Evolutionary conservation across 768 basidiomycete species (phyloP), one percentile per base, ranked within the genome.

Genomic region (Suillus subalutaceus): DNA sequence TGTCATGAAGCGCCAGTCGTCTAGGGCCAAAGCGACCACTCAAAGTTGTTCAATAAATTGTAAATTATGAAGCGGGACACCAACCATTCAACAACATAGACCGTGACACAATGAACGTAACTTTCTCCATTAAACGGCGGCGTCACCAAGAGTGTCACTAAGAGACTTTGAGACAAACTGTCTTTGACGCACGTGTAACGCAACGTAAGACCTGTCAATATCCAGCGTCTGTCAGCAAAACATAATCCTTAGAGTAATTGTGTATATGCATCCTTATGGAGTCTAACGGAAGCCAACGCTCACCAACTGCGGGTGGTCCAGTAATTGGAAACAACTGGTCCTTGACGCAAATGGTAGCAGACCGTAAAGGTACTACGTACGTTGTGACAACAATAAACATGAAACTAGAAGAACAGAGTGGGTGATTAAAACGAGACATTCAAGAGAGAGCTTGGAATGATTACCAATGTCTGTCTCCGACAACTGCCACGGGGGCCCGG

Each of bases 301-400:
- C 30, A 60, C 58, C 58, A 59, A 59, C 23, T 56, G 20, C 55
- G 40, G 40, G 16, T 59, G 26, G 58, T 41, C 40, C 58, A 41
- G 26, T 40, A 18, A 59, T 41, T 23, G 15, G 30, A 18, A 56
- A n/a, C 3, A n/a, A n/a, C 9, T 26, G n/a, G 40, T 41, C 10
- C 23, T 40, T 16, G n/a, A 23, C 23, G 4, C 37, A 26, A 16
- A 9, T 40, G 23, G 57, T 10, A 32, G 53, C 9, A 20, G 30
- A 32, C 38, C 23, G 57, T 40, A 59, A 37, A 1, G 23, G 4
- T 18, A 6, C 38, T 18, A 6, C 38, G 9, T 38, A n/a, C 56
- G 6, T 57, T 38, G 20, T 40, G 23, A 59, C 38, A 18, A 12
- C 26, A 18, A 16, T 20, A 12, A 35, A 37, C 35, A 35, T 7